Evolutionary conservation across 2,329 filamentous ascomycete genomes (phyloP).

Genomic region (Arthrobotrys entomopaga): DNA sequence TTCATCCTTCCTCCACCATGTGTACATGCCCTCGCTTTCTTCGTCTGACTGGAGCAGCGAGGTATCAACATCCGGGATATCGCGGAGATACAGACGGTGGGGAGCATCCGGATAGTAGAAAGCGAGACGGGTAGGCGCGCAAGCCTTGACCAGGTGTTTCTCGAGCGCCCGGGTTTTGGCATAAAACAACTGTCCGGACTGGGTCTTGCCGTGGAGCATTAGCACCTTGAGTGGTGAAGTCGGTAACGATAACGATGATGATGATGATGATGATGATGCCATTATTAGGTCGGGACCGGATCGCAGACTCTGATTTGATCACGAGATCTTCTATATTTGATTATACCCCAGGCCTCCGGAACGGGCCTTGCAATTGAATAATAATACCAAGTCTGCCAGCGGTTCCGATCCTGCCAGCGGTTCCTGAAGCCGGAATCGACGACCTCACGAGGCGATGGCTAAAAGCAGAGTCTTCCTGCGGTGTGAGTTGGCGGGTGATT

Average conservation of each 20-base stretch:
- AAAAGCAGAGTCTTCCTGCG: slow-evolving; percentile 19
- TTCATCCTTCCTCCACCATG: slow-evolving; percentile 69
- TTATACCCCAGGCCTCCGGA: background rate
- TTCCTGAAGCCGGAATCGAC: slow-evolving; percentile 35
- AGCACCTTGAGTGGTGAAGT: slow-evolving; percentile 54
- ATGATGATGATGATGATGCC: slow-evolving; percentile 4
- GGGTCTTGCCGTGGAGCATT: slow-evolving; percentile 69
- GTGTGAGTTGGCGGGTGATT: slow-evolving; percentile 37
- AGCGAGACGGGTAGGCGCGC: slow-evolving; percentile 53
- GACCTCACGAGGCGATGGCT: background rate
- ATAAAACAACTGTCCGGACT: slow-evolving; percentile 72
- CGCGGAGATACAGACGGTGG: slow-evolving; percentile 63
- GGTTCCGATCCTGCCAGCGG: slow-evolving; percentile 51
- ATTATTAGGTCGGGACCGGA: slow-evolving; percentile 15
- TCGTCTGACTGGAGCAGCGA: slow-evolving; percentile 62
- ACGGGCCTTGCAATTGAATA: background rate
- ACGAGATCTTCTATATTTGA: slow-evolving; percentile 24
- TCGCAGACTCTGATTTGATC: slow-evolving; percentile 11
- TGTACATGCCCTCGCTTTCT: slow-evolving; percentile 67
- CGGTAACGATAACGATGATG: background rate
- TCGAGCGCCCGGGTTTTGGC: slow-evolving; percentile 74
- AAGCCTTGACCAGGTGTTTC: slow-evolving; percentile 62
- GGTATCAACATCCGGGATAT: slow-evolving; percentile 64
- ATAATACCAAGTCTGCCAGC: slow-evolving; percentile 8
- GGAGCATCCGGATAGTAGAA: slow-evolving; percentile 65